Evolutionary conservation across 805 yeast species (phyloP).

Genomic region (Kodamaea kaohsiungensis): DNA sequence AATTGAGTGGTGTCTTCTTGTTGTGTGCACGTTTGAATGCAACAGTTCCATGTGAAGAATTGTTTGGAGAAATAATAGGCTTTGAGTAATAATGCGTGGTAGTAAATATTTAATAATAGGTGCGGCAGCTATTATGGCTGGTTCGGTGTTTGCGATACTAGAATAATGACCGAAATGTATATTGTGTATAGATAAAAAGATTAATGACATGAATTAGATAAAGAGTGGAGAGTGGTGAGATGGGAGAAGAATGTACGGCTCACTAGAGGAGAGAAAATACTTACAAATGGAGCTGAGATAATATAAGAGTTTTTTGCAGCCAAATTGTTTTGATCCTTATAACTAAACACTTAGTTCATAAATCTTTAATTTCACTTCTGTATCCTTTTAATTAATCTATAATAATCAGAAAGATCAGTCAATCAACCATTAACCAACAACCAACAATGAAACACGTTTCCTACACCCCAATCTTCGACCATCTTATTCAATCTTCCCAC

Average conservation of each 20-base stretch:
- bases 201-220: background rate
- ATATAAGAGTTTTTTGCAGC: too few species aligned
- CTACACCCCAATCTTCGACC: background rate
- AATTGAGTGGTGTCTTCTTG: constrained; percentile 90
- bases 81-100: constrained; percentile 18
- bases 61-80: constrained; percentile 78
- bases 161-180: background rate
- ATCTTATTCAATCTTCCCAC: too few species aligned
- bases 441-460: background rate
- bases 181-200: background rate
- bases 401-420: too few species aligned
- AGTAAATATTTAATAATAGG: background rate
- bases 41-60: constrained; percentile 72
- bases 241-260: too few species aligned
- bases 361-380: too few species aligned
- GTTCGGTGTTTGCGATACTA: background rate
- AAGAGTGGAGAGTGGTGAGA: background rate
- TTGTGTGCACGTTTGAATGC: constrained; percentile 87
- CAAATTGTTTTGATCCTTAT: too few species aligned
- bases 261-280: too few species aligned
- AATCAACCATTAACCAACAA: background rate
- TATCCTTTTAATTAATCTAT: background rate
- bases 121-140: background rate
- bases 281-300: too few species aligned
- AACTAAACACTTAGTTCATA: too few species aligned